Conservation (phyloP, 768 basidiomycete species). For the Chalciporus chontae region DNA sequence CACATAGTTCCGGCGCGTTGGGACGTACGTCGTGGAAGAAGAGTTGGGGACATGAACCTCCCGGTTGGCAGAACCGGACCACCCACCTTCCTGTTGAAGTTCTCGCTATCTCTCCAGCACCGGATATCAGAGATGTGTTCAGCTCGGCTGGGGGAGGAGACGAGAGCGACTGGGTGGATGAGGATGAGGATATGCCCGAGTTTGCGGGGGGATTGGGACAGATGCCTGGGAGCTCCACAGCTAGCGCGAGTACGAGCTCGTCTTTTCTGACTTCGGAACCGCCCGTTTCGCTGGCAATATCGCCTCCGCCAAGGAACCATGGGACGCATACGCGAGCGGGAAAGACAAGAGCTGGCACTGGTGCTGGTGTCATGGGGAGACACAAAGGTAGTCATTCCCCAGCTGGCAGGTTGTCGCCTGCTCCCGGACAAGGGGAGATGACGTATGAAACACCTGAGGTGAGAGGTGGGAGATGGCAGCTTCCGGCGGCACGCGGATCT, state of each 20-base stretch:
- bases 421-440: slow-evolving; percentile 45
- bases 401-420: slow-evolving; percentile 55
- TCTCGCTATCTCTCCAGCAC: slow-evolving; percentile 58
- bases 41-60: slow-evolving; percentile 83
- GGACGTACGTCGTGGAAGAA: slow-evolving; percentile 85
- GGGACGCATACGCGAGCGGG: slow-evolving; percentile 36
- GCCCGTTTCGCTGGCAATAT: slow-evolving; percentile 39
- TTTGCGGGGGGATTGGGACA: slow-evolving; percentile 83
- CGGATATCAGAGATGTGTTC: slow-evolving; percentile 72
- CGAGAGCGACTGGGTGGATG: slow-evolving; percentile 87
- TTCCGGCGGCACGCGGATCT: slow-evolving; percentile 66
- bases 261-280: slow-evolving; percentile 31
- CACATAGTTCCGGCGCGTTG: slow-evolving; percentile 42
- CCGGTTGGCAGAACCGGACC: slow-evolving; percentile 71
- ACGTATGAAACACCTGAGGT: slow-evolving; percentile 46
- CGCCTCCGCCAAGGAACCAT: slow-evolving; percentile 51
- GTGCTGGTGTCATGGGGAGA: slow-evolving; percentile 27
- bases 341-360: slow-evolving; percentile 24
- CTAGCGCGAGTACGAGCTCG: slow-evolving; percentile 22
- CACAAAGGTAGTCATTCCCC: slow-evolving; percentile 59
- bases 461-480: slow-evolving; percentile 59
- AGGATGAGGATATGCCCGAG: slow-evolving; percentile 69
- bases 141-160: slow-evolving; percentile 57
- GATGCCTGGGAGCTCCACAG: slow-evolving; percentile 28
- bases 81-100: slow-evolving; percentile 76